Conservation (phyloP, 2,329 filamentous ascomycete genomes). For the Tolypocladium endophyticum region DNA sequence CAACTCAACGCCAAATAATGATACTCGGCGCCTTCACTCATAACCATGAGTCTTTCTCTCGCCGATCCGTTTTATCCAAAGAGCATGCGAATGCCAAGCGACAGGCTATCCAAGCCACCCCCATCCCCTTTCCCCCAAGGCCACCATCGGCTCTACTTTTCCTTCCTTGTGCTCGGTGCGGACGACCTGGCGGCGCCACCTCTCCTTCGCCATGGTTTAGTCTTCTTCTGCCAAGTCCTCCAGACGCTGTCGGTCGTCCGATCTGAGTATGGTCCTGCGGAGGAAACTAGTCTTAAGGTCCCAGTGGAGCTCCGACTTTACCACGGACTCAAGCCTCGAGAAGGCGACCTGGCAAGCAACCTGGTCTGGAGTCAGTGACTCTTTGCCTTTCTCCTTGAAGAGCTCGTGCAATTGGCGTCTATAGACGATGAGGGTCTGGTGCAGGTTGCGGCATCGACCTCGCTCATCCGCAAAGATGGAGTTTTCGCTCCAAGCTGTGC, state of each 20-base stretch:
- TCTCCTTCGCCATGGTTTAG: constrained; percentile 16
- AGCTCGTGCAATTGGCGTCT: constrained; percentile 40
- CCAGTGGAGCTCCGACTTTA: constrained; percentile 38
- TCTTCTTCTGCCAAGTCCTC: constrained; percentile 43
- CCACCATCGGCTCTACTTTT: neutral
- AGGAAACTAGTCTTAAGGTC: constrained; percentile 41
- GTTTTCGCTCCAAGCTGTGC: constrained; percentile 35
- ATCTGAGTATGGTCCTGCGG: constrained; percentile 34
- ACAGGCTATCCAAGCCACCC: neutral
- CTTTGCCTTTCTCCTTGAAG: constrained; percentile 23
- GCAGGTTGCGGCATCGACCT: constrained; percentile 24
- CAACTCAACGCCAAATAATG: neutral
- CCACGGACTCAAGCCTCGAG: constrained; percentile 18
- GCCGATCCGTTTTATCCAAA: neutral
- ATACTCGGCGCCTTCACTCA: neutral
- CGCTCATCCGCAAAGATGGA: constrained; percentile 29
- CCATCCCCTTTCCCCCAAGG: neutral
- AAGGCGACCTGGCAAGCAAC: constrained; percentile 37
- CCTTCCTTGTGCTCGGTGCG: neutral
- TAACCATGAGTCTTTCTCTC: neutral
- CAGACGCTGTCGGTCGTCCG: constrained; percentile 42
- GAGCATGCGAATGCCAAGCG: neutral
- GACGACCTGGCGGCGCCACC: neutral
- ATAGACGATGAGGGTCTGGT: constrained; percentile 40
- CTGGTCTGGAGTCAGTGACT: constrained; percentile 25